Evolutionary conservation across 176 grass and related monocot genomes (phyloP).

Genomic region (Pontederia paniculata): DNA sequence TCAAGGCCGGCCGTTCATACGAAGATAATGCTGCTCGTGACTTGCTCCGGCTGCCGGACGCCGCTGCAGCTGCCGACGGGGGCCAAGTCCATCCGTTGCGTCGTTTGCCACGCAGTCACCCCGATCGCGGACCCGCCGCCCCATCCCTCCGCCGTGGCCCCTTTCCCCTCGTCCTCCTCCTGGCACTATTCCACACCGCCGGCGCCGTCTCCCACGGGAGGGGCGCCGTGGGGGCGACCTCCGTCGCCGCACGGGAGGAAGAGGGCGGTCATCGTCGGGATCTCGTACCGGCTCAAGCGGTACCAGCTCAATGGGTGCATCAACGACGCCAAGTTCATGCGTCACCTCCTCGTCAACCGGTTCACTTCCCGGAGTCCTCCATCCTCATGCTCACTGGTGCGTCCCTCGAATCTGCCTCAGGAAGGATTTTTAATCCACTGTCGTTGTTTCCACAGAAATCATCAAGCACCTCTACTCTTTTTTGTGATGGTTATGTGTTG

Average conservation of each 20-base stretch:
- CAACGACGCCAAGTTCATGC: conserved; percentile 99
- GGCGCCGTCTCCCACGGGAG: conserved; percentile 6
- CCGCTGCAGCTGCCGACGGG: conserved; percentile 71
- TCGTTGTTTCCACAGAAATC: neutral
- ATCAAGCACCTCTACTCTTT: too few species aligned
- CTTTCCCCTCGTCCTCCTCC: neutral
- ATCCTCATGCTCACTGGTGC: conserved; percentile 94
- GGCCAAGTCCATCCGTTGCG: conserved; percentile 72
- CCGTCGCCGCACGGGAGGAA: conserved; percentile 73
- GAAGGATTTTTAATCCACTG: neutral
- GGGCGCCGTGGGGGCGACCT: conserved; percentile 33
- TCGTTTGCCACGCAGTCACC: conserved; percentile 67
- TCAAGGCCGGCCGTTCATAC: too few species aligned
- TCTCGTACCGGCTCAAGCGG: conserved; percentile 73
- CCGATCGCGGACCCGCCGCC: conserved; percentile 26
- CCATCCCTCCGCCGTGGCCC: too few species aligned
- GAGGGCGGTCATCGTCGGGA: conserved; percentile 85
- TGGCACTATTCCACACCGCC: neutral
- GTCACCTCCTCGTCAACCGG: conserved; percentile 64
- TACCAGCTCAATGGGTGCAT: conserved; percentile 96
- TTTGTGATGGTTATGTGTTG: too few species aligned
- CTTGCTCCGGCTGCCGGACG: conserved; percentile 83
- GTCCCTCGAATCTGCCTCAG: neutral
- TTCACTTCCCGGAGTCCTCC: conserved; percentile 80
- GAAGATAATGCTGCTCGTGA: conserved; percentile 55